These are phyloP conservation scores for Aspergillus affinis DNA, from an alignment of 495 filamentous ascomycete genomes.

Conservation along the genomic window DNA sequence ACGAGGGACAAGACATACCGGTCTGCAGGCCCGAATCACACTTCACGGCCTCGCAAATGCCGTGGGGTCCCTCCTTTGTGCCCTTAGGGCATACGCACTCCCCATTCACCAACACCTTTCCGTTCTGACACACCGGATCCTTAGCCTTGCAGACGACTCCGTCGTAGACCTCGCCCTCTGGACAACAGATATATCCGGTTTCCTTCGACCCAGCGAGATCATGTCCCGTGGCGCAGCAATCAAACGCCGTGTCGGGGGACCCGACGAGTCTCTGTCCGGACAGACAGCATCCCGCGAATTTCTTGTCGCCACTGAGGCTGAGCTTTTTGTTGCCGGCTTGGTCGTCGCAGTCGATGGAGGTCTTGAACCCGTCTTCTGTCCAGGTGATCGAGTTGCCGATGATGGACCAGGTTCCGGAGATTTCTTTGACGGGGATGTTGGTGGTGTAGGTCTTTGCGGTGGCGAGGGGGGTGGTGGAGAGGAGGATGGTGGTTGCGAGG, in stretches of 20 bases:
- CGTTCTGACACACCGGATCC: constrained; percentile 7
- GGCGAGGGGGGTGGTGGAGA: neutral
- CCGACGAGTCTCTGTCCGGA: constrained; percentile 7
- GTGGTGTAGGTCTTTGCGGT: neutral
- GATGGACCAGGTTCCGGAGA: neutral
- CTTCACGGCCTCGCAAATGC: neutral
- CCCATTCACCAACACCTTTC: constrained; percentile 6
- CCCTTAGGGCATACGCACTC: constrained; percentile 7
- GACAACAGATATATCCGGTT: constrained; percentile 8
- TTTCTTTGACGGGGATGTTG: neutral
- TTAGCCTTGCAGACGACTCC: constrained; percentile 3
- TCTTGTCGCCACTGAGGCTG: constrained; percentile 6
- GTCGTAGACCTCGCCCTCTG: constrained; percentile 7
- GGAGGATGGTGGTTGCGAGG: neutral
- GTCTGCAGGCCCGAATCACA: constrained; percentile 7
- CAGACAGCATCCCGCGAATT: constrained; percentile 4
- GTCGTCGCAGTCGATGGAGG: neutral
- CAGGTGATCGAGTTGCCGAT: neutral
- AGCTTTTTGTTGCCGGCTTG: neutral
- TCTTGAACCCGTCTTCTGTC: neutral
- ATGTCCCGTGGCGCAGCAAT: constrained; percentile 11
- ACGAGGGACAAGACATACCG: neutral
- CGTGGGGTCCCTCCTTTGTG: neutral
- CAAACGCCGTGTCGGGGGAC: constrained; percentile 8
- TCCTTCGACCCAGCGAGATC: constrained; percentile 9